These are phyloP conservation scores for Hygrophorus russula DNA, from an alignment of 768 basidiomycete genomes.

Conservation along the genomic window DNA sequence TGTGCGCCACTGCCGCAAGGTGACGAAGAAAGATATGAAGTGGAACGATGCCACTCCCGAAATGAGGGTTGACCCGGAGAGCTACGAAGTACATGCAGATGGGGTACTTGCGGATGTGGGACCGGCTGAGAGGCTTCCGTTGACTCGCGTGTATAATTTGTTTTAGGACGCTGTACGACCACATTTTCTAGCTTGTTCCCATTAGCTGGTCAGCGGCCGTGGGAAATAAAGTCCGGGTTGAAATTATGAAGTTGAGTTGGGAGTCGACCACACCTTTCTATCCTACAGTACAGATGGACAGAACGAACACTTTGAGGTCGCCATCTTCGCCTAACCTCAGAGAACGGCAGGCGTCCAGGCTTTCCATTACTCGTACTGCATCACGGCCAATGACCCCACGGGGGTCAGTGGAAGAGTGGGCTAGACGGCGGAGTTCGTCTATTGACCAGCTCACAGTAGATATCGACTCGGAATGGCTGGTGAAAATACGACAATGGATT, in stretches of 20 bases:
- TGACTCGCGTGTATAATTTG: constrained; percentile 68
- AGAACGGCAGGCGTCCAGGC: too few relatives aligned
- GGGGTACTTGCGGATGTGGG: constrained; percentile 65
- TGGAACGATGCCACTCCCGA: constrained; percentile 75
- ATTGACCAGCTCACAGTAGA: not conserved
- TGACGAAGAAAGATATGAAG: constrained; percentile 89
- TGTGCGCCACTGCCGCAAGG: constrained; percentile 61
- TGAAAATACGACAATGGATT: constrained; percentile 8
- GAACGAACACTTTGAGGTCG: too few relatives aligned
- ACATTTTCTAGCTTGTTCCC: not conserved
- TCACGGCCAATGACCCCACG: too few relatives aligned
- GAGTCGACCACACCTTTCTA: too few relatives aligned
- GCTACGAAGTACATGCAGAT: constrained; percentile 77
- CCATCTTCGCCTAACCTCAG: too few relatives aligned
- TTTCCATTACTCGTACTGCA: too few relatives aligned
- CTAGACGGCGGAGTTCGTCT: not conserved
- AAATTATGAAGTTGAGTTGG: not conserved
- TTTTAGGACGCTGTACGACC: constrained; percentile 36
- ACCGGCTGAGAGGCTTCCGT: constrained; percentile 58
- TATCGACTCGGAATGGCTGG: constrained; percentile 1
- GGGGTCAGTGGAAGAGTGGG: not conserved
- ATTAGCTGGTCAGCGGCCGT: too few relatives aligned
- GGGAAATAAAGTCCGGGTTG: not conserved
- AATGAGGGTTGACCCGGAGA: constrained; percentile 90
- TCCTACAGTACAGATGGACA: too few relatives aligned